Evolutionary conservation across 306 rosid species (phyloP), one percentile per base, ranked within the genome.

Genomic region (Boehmeria nivea): DNA sequence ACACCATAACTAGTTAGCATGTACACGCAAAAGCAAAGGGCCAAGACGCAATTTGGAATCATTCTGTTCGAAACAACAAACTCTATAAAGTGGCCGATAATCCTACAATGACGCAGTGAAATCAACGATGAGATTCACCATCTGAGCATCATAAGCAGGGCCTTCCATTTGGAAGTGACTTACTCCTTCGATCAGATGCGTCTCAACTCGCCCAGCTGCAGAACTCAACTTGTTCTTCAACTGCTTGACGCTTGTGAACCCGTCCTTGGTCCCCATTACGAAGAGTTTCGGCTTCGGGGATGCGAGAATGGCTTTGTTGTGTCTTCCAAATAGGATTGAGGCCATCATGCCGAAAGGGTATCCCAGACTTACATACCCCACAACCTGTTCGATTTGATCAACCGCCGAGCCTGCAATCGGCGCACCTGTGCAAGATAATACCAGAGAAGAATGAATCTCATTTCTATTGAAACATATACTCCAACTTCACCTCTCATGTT

Each of bases 151-250:
- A 58, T 66, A 85, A 46, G 31, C 81, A 28, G 95, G 86, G 19
- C 95, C 99, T 77, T 87, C 99, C 99, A 93, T 87, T 65, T 87
- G 88, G 67, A 93, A 93, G 48, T 87, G 96, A 39, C 96, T 53
- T 18, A 47, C 84, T 16, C 96, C 99, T 62, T 85, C 96, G 20
- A 93, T 73, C 16, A 93, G 71, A 61, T 81, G 84, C 2, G 74
- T 81, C 60, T 85, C 94, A 0, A 56, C 76, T 0, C 78, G 89
- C 12, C 99, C 99, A 0, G 65, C 74, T 0, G 96, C 95, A 28
- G 84, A 69, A 16, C 42, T 69, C 43, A 93, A 75, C 94, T 87
- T 87, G 71, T 79, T 87, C 15, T 72, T 60, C 34, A 93, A 69
- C 77, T 93, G 96, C 64, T 85, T 83, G 16, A 83, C 88, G 36